phyloP scores from a whole-genome alignment of 2,329 filamentous ascomycete species.

The Furcasterigmium furcatum region DNA sequence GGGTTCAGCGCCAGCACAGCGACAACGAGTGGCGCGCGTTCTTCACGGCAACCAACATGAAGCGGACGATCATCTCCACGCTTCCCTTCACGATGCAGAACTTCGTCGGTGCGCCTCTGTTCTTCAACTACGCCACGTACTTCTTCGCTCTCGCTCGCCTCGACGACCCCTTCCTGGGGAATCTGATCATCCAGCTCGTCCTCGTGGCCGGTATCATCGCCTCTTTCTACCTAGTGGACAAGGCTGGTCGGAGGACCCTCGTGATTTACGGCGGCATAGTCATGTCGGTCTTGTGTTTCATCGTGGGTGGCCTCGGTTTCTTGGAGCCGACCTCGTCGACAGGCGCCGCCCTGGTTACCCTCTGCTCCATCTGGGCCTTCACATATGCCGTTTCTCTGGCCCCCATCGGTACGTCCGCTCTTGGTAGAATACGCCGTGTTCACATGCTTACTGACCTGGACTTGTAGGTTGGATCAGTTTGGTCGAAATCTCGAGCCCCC shows the following conservation, averaged over 20 bases:
- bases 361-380: conserved; percentile 9
- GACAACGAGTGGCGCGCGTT: conserved; percentile 1
- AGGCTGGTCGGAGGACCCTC: conserved; percentile 45
- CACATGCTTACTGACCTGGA: too few relatives aligned
- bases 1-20: conserved; percentile 7
- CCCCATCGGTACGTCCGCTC: conserved; percentile 6
- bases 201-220: conserved; percentile 12
- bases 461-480: conserved; percentile 5
- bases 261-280: conserved; percentile 63
- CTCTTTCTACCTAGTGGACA: conserved; percentile 14
- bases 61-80: conserved; percentile 14
- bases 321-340: conserved; percentile 4
- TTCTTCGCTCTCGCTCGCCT: conserved; percentile 17
- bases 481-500: conserved; percentile 1
- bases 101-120: conserved; percentile 15
- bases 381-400: conserved; percentile 8
- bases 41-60: conserved; percentile 10
- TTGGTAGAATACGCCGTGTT: too few relatives aligned
- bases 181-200: conserved; percentile 9
- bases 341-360: conserved; percentile 8
- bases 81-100: conserved; percentile 17
- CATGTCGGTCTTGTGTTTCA: conserved; percentile 60
- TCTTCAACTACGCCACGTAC: conserved; percentile 18
- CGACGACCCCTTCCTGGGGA: conserved; percentile 16
- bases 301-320: conserved; percentile 34